A percentile compares a stretch with the other conserved stretches of the same genome.
These are phyloP conservation scores for Flueggea neowawraea DNA, from an alignment of 441 rosid genomes.

Conservation along the genomic window DNA sequence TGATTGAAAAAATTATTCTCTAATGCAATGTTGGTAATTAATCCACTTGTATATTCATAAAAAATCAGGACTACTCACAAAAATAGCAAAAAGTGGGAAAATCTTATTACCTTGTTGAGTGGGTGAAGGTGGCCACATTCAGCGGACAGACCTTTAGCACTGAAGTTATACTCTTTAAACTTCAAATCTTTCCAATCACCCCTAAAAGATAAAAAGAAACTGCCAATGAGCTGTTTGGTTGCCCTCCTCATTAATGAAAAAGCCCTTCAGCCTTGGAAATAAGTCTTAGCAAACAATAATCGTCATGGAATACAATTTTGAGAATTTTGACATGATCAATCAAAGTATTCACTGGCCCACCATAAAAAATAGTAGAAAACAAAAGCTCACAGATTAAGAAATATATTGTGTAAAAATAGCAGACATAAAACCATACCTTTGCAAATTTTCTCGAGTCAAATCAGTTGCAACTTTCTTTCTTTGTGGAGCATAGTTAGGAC, in stretches of 20 bases:
- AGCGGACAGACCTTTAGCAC: conserved; percentile 81
- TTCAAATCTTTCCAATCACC: conserved; percentile 89
- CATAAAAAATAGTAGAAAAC: no score
- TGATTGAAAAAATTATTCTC: no score
- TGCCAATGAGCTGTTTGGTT: not conserved
- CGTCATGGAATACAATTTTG: not conserved
- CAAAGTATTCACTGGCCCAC: no score
- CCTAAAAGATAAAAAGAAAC: conserved; percentile 36
- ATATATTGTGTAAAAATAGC: not conserved
- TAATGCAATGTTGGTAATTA: no score
- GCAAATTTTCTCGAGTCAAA: conserved; percentile 87
- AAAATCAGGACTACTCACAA: conserved; percentile 2
- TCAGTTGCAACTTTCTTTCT: conserved; percentile 81
- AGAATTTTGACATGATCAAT: no score
- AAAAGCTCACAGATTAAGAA: not conserved
- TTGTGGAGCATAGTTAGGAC: conserved; percentile 82
- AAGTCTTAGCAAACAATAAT: not conserved
- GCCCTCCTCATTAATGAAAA: no score
- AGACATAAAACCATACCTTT: conserved; percentile 40
- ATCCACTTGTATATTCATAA: not conserved
- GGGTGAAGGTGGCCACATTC: conserved; percentile 97
- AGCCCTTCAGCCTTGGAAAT: not conserved
- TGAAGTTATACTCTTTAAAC: conserved; percentile 90
- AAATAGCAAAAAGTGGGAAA: conserved; percentile 2
- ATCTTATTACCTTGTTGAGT: conserved; percentile 62